These are phyloP conservation scores for Apiospora saccharicola DNA, from an alignment of 2,329 filamentous ascomycete genomes.

Conservation along the genomic window DNA sequence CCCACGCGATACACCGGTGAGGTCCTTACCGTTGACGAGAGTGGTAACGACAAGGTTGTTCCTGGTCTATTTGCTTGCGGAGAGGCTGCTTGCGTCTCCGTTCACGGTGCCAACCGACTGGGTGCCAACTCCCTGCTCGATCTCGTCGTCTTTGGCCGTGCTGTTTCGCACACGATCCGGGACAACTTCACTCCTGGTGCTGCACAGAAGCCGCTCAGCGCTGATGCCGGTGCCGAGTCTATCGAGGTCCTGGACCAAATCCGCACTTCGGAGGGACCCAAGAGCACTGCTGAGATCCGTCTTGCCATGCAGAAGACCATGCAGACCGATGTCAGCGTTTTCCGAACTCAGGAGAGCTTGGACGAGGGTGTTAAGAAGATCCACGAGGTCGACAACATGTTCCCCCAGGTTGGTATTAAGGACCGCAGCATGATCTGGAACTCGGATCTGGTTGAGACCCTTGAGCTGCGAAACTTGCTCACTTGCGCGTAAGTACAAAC, in stretches of 20 bases:
- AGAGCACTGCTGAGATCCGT: conserved; percentile 87
- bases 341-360: conserved; percentile 92
- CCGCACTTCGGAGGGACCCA: conserved; percentile 83
- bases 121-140: conserved; percentile 98
- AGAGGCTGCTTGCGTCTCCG: conserved; percentile 96
- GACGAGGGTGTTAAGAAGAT: conserved; percentile 94
- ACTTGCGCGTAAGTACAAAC: conserved; percentile 84
- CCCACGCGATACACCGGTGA: conserved; percentile 97
- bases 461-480: conserved; percentile 93
- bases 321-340: conserved; percentile 96
- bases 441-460: conserved; percentile 93
- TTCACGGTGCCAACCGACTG: conserved; percentile 97
- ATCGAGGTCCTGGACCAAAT: conserved; percentile 87
- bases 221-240: conserved; percentile 87
- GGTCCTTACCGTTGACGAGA: conserved; percentile 86
- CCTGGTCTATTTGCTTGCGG: conserved; percentile 95
- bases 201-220: conserved; percentile 78
- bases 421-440: conserved; percentile 99
- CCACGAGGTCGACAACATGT: conserved; percentile 81
- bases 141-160: conserved; percentile 96
- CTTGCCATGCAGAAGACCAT: conserved; percentile 97
- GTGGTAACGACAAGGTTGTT: conserved; percentile 90
- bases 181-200: conserved; percentile 89
- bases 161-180: conserved; percentile 95
- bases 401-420: conserved; percentile 88